Evolutionary conservation across 306 rosid genomes (phyloP).

Genomic region (Ochetophila trinervis): DNA sequence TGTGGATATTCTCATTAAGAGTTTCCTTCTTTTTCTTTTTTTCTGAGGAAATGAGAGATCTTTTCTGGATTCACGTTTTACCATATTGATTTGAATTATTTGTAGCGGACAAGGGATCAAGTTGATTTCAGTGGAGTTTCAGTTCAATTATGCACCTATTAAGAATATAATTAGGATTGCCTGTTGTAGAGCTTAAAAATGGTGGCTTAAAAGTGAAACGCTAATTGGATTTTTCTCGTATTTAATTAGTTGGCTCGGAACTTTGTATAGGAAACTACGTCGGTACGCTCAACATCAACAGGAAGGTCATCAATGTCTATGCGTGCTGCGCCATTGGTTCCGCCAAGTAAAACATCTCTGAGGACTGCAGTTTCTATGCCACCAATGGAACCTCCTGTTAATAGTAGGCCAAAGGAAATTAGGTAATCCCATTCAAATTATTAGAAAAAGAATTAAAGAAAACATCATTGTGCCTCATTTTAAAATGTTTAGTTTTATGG

Average conservation of each 20-base stretch:
- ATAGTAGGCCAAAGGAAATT: slow-evolving; percentile 44
- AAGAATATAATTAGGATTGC: neutral
- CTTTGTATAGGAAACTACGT: slow-evolving; percentile 42
- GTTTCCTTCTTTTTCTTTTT: neutral
- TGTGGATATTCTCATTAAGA: neutral
- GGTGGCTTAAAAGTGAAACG: slow-evolving; percentile 7
- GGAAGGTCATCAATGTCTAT: slow-evolving; percentile 46
- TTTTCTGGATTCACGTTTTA: neutral
- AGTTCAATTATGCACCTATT: neutral
- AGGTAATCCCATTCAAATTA: slow-evolving; percentile 35
- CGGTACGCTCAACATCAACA: slow-evolving; percentile 45
- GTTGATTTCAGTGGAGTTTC: neutral
- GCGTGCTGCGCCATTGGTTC: slow-evolving; percentile 43
- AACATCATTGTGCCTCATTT: neutral
- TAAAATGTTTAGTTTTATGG: no score
- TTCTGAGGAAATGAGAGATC: slow-evolving; percentile 1
- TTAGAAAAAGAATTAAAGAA: neutral
- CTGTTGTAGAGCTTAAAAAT: neutral
- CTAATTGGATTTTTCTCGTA: slow-evolving; percentile 21
- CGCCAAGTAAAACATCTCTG: slow-evolving; percentile 41
- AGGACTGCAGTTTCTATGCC: slow-evolving; percentile 61
- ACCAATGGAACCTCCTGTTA: slow-evolving; percentile 49
- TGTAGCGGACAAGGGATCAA: neutral
- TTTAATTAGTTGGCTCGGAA: slow-evolving; percentile 56
- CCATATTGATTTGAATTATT: neutral